Evolutionary conservation across 1,284 basidiomycete genomes (phyloP).

Genomic region (Neotropicomus parvogracilis): DNA sequence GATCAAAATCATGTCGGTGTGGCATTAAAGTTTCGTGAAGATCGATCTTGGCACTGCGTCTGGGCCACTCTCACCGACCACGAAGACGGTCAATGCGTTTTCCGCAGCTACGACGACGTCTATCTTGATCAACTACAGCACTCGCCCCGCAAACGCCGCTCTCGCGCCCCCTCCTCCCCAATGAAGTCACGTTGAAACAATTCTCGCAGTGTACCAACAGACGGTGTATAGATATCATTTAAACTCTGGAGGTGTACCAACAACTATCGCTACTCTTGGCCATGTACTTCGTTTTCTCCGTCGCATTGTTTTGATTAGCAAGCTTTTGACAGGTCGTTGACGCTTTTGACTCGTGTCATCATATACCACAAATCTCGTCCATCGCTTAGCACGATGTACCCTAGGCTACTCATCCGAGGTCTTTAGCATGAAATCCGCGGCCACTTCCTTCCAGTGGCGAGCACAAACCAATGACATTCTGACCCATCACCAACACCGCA

Average conservation of each 20-base stretch:
- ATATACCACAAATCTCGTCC: conserved; percentile 8
- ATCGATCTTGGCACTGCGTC: conserved; percentile 54
- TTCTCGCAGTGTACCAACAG: conserved; percentile 7
- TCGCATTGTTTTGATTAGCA: conserved; percentile 19
- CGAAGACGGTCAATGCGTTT: conserved; percentile 43
- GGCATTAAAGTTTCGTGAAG: conserved; percentile 45
- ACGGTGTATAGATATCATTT: conserved; percentile 14
- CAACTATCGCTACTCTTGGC: conserved; percentile 2
- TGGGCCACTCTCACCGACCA: conserved; percentile 58
- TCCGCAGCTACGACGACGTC: conserved; percentile 62
- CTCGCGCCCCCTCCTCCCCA: conserved; percentile 22
- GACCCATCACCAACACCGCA: background rate
- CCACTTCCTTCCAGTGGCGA: conserved; percentile 1
- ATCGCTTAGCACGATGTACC: conserved; percentile 10
- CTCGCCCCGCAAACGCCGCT: conserved; percentile 36
- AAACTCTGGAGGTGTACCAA: conserved; percentile 18
- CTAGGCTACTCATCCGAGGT: conserved; percentile 5
- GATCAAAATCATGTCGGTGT: conserved; percentile 54
- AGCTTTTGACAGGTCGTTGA: conserved; percentile 1
- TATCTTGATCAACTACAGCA: conserved; percentile 42
- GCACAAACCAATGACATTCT: background rate
- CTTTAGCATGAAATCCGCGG: conserved; percentile 1
- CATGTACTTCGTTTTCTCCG: conserved; percentile 3
- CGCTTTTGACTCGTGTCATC: conserved; percentile 4
- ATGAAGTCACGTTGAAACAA: conserved; percentile 21